Evolutionary conservation across 257 asterid species (phyloP), one percentile per base, ranked within the genome.

Genomic region (Thymus quinquecostatus): DNA sequence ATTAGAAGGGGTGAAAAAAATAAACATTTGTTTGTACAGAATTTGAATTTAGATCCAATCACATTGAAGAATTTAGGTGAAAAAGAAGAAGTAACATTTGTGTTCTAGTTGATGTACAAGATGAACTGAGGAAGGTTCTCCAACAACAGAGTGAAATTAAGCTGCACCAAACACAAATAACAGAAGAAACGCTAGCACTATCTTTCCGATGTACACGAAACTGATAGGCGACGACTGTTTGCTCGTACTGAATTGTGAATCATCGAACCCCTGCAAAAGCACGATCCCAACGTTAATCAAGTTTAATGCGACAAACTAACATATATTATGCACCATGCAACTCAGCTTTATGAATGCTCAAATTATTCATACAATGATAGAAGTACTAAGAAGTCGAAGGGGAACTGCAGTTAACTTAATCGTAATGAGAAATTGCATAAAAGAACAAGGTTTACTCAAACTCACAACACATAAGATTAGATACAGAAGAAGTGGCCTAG

Each of bases 81-180:
- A 30, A 30, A 57, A 3, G 10, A 32, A 57, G 21, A 21, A 21
- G 21, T 21, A 21, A 21, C 21, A 21, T 56, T 56, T 29, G 61
- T 29, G 44, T 58, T 33, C 10, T 2, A 77, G 60, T 78, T 82
- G 70, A 85, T 58, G 66, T 78, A 81, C 80, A 85, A 79, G 81
- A 87, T 77, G 54, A 89, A 59, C 47, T 66, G 74, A 1, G 98
- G 99, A 75, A 94, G 97, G 81, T 92, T 88, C 76, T 94, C 97
- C 51, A 94, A 81, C 13, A 80, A 71, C 83, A 89, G 53, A 0
- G 95, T 83, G 87, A 88, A 85, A 21, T 21, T 21, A 21, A 68
- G 72, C 34, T 60, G 97, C 92, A 60, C 93, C 99, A 9, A 94
- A 67, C 51, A 82, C 76, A 62, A 94, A 86, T 60, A 94, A 75